Evolutionary conservation across 2,329 filamentous ascomycete species (phyloP), one percentile per base, ranked within the genome.

Genomic region (Ophiostoma sp.): DNA sequence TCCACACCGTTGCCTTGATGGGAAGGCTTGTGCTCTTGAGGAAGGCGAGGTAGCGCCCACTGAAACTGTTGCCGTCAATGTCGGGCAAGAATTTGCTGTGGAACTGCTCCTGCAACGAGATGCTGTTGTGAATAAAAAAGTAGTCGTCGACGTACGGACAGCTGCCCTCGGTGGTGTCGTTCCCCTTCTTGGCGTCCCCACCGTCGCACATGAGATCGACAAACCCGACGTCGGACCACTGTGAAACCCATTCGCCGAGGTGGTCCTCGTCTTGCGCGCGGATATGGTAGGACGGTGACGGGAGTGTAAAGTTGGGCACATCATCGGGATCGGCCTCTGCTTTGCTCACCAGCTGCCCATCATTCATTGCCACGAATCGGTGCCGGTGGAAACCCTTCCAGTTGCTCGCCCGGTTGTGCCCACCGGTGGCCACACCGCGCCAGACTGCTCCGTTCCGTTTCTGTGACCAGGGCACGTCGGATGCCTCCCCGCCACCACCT

Each of bases 351-450:
- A 85, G 86, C 8, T 90, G 92, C 12, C 84, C 87, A 77, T 94
- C 94, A 78, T 90, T 87, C 89, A 94, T 92, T 63, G 89, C 85
- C 1, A 93, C 87, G 78, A 94, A 93, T 1, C 92, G 90, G 78
- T 94, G 92, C 3, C 92, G 88, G 76, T 94, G 92, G 78, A 93
- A 94, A 0, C 89, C 87, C 12, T 84, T 87, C 92, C 92, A 94
- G 77, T 90, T 93, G 36, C 85, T 77, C 79, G 84, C 78, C 76
- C 84, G 82, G 76, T 92, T 90, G 52, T 82, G 81, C 0, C 90
- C 91, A 2, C 90, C 90, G 1, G 90, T 91, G 1, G 89, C 90
- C 9, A 91, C 89, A 45, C 90, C 90, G 42, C 90, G 88, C 90
- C 91, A 92, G 69, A 91, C 82, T 48, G 87, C 84, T 2, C 79